Evolutionary conservation across 140 eudicot species (phyloP).

Genomic region (Ambrosia hybrid): DNA sequence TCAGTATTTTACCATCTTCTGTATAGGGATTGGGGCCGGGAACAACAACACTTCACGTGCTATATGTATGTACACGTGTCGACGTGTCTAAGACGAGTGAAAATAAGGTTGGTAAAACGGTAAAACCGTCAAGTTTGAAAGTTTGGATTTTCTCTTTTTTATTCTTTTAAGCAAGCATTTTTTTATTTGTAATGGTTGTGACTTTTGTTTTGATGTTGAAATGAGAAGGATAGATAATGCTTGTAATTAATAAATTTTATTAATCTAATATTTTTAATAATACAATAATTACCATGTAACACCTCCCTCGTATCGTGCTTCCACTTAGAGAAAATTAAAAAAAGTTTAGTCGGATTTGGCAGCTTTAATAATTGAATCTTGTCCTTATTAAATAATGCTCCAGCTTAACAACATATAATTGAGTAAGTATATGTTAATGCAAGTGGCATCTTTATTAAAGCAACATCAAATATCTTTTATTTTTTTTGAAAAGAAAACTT

Average conservation of each 20-base stretch:
- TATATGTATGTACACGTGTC: background rate
- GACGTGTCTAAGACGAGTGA: background rate
- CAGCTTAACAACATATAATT: slow-evolving; percentile 12
- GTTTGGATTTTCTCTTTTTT: background rate
- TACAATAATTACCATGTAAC: background rate
- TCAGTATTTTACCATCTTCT: background rate
- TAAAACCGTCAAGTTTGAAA: background rate
- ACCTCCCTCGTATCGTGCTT: slow-evolving; percentile 2
- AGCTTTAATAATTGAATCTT: slow-evolving; percentile 11
- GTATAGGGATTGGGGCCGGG: background rate
- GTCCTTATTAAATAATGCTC: slow-evolving; percentile 1
- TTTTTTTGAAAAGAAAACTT: no score
- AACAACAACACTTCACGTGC: slow-evolving; percentile 11
- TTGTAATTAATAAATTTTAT: background rate
- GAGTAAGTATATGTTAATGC: slow-evolving; percentile 7
- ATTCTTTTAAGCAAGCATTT: background rate
- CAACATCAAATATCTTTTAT: background rate
- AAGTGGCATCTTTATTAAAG: slow-evolving; percentile 11
- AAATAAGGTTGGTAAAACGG: background rate
- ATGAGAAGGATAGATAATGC: background rate
- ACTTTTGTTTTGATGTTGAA: slow-evolving; percentile 13
- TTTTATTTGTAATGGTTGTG: background rate
- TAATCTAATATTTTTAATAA: slow-evolving; percentile 1
- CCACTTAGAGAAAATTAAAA: background rate
- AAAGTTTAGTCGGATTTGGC: slow-evolving; percentile 2